Conservation (phyloP, 1,139 yeast species). For the Sugiyamaella grinbergsii region DNA sequence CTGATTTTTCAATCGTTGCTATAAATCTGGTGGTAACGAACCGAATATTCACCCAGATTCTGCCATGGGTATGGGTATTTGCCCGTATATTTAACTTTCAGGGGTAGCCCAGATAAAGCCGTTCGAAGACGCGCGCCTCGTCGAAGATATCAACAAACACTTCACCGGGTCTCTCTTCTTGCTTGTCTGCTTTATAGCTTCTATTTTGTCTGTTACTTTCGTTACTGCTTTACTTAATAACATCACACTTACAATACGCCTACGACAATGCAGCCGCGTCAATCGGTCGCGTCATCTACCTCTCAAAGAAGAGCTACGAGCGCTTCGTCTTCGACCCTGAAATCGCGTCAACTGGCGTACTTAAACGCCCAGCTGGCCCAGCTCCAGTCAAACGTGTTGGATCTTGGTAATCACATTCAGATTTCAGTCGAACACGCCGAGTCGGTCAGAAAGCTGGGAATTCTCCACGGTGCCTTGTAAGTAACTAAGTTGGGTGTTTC, state of each 20-base stretch:
- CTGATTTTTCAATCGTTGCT: no score
- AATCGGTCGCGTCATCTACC: constrained; percentile 25
- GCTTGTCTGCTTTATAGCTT: neutral
- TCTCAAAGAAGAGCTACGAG: constrained; percentile 19
- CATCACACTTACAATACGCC: neutral
- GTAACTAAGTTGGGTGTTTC: no score
- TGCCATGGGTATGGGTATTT: neutral
- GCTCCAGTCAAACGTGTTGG: constrained; percentile 59
- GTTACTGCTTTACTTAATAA: neutral
- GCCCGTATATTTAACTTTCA: neutral
- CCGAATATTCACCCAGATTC: no score
- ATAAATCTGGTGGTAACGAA: no score
- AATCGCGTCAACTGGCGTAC: constrained; percentile 57
- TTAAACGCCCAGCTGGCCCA: constrained; percentile 65
- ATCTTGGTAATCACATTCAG: constrained; percentile 56
- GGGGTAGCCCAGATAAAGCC: neutral
- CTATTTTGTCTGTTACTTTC: neutral
- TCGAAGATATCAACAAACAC: neutral
- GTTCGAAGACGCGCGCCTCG: neutral
- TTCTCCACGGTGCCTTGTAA: constrained; percentile 59
- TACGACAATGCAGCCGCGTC: constrained; percentile 23
- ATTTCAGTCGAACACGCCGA: constrained; percentile 61
- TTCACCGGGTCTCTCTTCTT: neutral
- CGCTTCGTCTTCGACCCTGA: constrained; percentile 24
- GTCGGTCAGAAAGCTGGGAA: constrained; percentile 57